Evolutionary conservation across 768 basidiomycete species (phyloP), one percentile per base, ranked within the genome.

Genomic region (Pisolithus sp.): DNA sequence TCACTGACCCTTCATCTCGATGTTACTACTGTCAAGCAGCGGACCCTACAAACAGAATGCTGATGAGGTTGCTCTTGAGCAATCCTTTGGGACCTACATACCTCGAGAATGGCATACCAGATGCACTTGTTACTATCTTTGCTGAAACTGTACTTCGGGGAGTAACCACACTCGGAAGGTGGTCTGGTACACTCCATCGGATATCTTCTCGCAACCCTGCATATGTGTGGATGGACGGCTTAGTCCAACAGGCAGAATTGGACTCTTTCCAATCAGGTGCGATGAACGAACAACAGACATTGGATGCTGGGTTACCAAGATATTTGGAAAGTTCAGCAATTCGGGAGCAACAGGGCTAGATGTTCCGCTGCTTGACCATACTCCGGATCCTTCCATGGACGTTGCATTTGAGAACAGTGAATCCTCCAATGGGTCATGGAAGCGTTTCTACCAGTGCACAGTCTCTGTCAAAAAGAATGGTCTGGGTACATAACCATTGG

Each of bases 381-480:
- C 74, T 52, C 86, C 74, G 63, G 84, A 95, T 5, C 86, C 83
- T 62, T 86, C 81, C 7, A 93, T 84, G 20, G 90, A 86, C 7
- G 75, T 72, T 0, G 89, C 80, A 58, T 91, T 80, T 1, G 89
- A 90, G 61, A 90, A 93, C 21, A 95, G 70, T 1, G 92, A 93
- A 53, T 90, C 85, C 64, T 89, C 86, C 21, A 83, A 69, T 4
- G 93, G 94, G 58, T 97, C 94, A 67, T 97, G 90, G 61, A 97
- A 97, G 12, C 94, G 82, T 38, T 80, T 80, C 68, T 93, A 89
- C 57, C 84, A 84, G 58, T 78, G 74, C 26, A 95, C 78, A 0
- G 85, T 90, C 67, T 91, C 86, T 5, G 89, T 91, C 55, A 94
- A 72, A 64, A 92, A 93, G 59, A 85, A 85, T 0, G 90, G 90